These are phyloP conservation scores for Sclerotinia subarctica DNA, from an alignment of 2,329 filamentous ascomycete species.

Conservation along the genomic window DNA sequence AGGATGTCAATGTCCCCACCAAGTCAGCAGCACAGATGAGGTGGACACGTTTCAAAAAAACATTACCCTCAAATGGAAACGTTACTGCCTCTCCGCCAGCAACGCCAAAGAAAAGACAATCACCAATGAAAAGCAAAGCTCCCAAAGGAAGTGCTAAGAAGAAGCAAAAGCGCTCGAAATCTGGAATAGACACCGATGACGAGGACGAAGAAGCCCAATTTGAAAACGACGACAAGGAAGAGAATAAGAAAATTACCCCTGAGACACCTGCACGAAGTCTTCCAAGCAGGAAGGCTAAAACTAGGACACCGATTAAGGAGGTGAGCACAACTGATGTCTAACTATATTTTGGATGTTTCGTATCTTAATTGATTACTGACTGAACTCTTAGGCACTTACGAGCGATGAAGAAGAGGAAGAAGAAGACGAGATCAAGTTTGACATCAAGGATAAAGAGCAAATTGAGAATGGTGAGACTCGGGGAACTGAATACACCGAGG, in stretches of 20 bases:
- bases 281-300: constrained; percentile 7
- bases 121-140: constrained; percentile 10
- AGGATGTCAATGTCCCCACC: constrained; percentile 7
- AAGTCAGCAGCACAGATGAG: background rate
- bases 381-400: background rate
- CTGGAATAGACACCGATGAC: background rate
- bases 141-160: background rate
- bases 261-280: constrained; percentile 13
- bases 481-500: background rate
- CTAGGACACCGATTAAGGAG: constrained; percentile 12
- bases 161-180: constrained; percentile 9
- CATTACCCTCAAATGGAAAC: background rate
- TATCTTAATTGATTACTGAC: background rate
- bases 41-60: constrained; percentile 10
- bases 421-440: background rate
- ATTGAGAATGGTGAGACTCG: background rate
- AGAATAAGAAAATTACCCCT: background rate
- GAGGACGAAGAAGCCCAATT: background rate
- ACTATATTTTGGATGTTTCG: background rate
- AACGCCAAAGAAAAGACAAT: constrained; percentile 13
- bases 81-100: background rate
- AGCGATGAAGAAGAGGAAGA: background rate
- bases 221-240: background rate
- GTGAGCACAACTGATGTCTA: background rate
- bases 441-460: background rate